These are phyloP conservation scores for Penicillium psychrofluorescens DNA, from an alignment of 495 filamentous ascomycete species.

Conservation along the genomic window DNA sequence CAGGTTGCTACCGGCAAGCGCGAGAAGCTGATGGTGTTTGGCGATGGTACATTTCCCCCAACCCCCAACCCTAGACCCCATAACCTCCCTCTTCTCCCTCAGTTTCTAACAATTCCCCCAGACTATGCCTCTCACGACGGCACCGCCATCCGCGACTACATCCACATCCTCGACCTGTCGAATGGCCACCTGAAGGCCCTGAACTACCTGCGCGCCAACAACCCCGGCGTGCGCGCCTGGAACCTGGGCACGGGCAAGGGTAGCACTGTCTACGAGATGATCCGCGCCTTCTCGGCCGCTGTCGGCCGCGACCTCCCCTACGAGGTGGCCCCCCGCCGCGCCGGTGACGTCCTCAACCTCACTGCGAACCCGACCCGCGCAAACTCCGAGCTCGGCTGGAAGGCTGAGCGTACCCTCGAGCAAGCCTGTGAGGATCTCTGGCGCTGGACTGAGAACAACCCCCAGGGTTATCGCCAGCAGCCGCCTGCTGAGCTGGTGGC, in stretches of 20 bases:
- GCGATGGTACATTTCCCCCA: constrained; percentile 60
- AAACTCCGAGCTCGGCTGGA: constrained; percentile 85
- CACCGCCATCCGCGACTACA: constrained; percentile 71
- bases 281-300: constrained; percentile 83
- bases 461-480: constrained; percentile 84
- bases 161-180: constrained; percentile 83
- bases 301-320: constrained; percentile 83
- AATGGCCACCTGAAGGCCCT: constrained; percentile 85
- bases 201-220: constrained; percentile 80
- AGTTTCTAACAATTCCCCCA: constrained; percentile 25
- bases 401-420: constrained; percentile 83
- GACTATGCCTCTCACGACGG: constrained; percentile 87
- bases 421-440: constrained; percentile 90
- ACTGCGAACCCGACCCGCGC: constrained; percentile 86
- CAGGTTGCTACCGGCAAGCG: constrained; percentile 94
- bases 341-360: constrained; percentile 88
- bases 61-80: neutral
- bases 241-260: constrained; percentile 95
- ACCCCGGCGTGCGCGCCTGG: constrained; percentile 93
- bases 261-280: constrained; percentile 94
- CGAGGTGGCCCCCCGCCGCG: constrained; percentile 73
- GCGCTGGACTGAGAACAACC: constrained; percentile 94
- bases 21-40: constrained; percentile 90
- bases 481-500: constrained; percentile 79
- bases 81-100: neutral